Base-by-base conservation (phyloP, 495 filamentous ascomycete species). In the Xylaria intraflava region DNA sequence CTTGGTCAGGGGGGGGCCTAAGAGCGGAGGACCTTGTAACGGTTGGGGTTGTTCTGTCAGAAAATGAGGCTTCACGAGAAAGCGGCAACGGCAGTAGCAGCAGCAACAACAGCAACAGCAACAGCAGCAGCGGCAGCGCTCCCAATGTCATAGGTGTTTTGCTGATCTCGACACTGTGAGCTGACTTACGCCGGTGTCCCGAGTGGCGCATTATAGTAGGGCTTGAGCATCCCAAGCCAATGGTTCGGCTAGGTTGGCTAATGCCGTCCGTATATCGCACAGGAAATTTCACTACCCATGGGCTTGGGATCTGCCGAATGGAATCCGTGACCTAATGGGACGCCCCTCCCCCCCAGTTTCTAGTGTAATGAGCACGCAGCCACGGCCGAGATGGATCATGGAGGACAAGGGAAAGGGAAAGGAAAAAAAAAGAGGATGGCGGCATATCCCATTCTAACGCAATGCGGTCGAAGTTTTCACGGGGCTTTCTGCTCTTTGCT, bases 171-270 rank as follows among this genome's bases (percentile, higher is more conserved):
- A 46, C 45, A 55, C 44, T 47, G 52, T 55, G 52, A 49, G 38
- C 43, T 35, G 38, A 48, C 52, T 24, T 40, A 38, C 52, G 45
- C 36, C 38, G 35, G 35, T 31, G 45, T 36, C 38, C 52, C 45
- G 52, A 27, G 45, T 55, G 52, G 52, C 52, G 35, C 38, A 24
- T 36, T 40, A 24, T 17, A 49, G 35, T 35, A 46, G 45, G 14
- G 38, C 38, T 55, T 44, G 27, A 43, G 26, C 26, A 55, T 47
- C 52, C 52, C 52, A 55, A 43, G 44, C 52, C 52, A 55, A 38
- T 49, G 52, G 52, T 48, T 53, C 52, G 49, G 44, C 38, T 38
- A 35, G 36, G 51, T 53, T n/a, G 46, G 45, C 52, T 49, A 55
- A 55, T 43, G 51, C 51, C 26, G 40, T 47, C 41, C 7, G 42